Conservation (phyloP, 306 rosid genomes). For the Dalbergia cochinchinensis region DNA sequence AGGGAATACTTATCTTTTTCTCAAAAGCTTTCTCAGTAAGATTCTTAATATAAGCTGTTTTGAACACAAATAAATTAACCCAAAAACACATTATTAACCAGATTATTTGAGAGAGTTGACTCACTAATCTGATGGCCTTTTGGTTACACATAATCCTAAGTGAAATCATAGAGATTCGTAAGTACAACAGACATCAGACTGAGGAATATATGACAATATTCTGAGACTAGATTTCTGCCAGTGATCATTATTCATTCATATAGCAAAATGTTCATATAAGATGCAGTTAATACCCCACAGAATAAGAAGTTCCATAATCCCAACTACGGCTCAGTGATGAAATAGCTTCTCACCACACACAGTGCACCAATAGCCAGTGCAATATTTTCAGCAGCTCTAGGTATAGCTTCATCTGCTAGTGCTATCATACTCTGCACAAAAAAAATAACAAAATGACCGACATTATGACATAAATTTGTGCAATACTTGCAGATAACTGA, state of each 20-base stretch:
- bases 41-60: background rate
- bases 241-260: conserved; percentile 21
- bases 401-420: conserved; percentile 76
- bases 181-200: conserved; percentile 13
- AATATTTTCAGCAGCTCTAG: conserved; percentile 93
- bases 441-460: conserved; percentile 39
- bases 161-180: conserved; percentile 23
- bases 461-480: conserved; percentile 41
- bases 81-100: conserved; percentile 9
- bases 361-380: conserved; percentile 97
- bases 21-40: background rate
- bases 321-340: conserved; percentile 30
- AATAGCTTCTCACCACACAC: conserved; percentile 72
- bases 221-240: conserved; percentile 36
- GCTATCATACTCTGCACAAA: conserved; percentile 70
- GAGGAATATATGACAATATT: conserved; percentile 27
- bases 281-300: conserved; percentile 24
- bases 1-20: background rate
- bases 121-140: conserved; percentile 10
- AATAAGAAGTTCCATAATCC: conserved; percentile 33
- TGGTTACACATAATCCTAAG: conserved; percentile 36
- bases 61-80: background rate
- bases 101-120: conserved; percentile 32
- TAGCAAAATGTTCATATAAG: conserved; percentile 36
- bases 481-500: conserved; percentile 31